phyloP scores from a whole-genome alignment of 371 early-diverging fungal genomes.

The Rhizopus stolonifer region DNA sequence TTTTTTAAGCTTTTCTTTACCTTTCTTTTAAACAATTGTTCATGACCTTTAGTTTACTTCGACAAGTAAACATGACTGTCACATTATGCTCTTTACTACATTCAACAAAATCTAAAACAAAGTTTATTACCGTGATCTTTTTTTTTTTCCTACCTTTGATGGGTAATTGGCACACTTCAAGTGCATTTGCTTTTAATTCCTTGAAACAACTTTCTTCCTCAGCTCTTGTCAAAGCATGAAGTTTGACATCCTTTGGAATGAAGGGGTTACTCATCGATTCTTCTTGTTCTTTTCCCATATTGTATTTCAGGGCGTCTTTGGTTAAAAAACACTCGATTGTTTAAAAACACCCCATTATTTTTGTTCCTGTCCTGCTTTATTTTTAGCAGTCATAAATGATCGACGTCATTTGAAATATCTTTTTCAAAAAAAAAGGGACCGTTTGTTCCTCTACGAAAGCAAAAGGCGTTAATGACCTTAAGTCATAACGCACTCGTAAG shows the following conservation, averaged over 20 bases:
- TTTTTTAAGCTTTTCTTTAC: constrained; percentile 33
- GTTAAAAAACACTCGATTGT: no score
- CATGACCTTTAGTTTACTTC: constrained; percentile 60
- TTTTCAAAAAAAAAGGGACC: no score
- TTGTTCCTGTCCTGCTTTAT: no score
- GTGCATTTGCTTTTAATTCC: constrained; percentile 62
- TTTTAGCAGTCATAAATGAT: no score
- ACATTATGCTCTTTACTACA: constrained; percentile 68
- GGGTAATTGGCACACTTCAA: constrained; percentile 56
- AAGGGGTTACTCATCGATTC: constrained; percentile 40
- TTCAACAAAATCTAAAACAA: constrained; percentile 60
- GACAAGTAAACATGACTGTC: constrained; percentile 69
- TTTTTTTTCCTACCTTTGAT: constrained; percentile 54
- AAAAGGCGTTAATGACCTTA: no score
- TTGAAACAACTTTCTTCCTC: constrained; percentile 65
- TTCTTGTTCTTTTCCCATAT: constrained; percentile 49
- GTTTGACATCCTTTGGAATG: constrained; percentile 24
- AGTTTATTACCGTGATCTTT: constrained; percentile 1
- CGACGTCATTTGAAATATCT: no score
- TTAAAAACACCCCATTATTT: no score
- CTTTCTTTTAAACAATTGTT: constrained; percentile 68
- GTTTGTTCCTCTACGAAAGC: no score
- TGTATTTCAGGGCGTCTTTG: no score
- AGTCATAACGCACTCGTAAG: no score
- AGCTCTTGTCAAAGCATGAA: constrained; percentile 61